Conservation (phyloP, 2,329 filamentous ascomycete species). For the Trichoderma afroharzianum region DNA sequence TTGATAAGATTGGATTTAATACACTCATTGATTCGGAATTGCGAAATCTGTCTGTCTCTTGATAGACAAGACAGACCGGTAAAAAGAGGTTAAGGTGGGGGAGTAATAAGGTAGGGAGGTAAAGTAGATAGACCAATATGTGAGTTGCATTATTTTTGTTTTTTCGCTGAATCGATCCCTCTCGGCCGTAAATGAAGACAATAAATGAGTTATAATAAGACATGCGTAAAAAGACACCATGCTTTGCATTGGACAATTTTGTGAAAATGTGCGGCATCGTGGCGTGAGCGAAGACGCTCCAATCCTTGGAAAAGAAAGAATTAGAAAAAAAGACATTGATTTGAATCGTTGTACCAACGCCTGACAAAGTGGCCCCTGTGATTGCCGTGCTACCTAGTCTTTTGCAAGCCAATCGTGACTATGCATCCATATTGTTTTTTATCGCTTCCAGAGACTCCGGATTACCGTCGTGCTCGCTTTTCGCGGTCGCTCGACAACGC, state of each 20-base stretch:
- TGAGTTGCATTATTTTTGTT: slow-evolving; percentile 3
- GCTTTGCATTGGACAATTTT: slow-evolving; percentile 11
- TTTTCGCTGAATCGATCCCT: slow-evolving; percentile 3
- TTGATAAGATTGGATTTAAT: neutral
- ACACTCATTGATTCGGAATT: neutral
- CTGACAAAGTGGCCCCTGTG: neutral
- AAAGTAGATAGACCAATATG: neutral
- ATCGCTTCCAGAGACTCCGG: neutral
- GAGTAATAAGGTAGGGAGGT: neutral
- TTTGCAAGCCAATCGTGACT: neutral
- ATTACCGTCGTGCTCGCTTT: slow-evolving; percentile 50
- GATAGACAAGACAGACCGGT: neutral
- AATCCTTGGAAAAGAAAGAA: neutral
- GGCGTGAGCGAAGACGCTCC: neutral
- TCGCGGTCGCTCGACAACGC: slow-evolving; percentile 43
- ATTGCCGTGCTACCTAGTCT: neutral
- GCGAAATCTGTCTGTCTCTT: neutral
- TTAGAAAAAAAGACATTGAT: neutral
- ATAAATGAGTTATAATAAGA: neutral
- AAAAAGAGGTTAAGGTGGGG: neutral
- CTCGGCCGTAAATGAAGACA: neutral
- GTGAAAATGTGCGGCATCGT: slow-evolving; percentile 5
- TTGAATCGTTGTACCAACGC: slow-evolving; percentile 7
- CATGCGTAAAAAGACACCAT: slow-evolving; percentile 1
- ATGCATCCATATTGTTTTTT: neutral